Base-by-base conservation (phyloP, 2,329 filamentous ascomycete genomes). In the Cytospora leucostoma region DNA sequence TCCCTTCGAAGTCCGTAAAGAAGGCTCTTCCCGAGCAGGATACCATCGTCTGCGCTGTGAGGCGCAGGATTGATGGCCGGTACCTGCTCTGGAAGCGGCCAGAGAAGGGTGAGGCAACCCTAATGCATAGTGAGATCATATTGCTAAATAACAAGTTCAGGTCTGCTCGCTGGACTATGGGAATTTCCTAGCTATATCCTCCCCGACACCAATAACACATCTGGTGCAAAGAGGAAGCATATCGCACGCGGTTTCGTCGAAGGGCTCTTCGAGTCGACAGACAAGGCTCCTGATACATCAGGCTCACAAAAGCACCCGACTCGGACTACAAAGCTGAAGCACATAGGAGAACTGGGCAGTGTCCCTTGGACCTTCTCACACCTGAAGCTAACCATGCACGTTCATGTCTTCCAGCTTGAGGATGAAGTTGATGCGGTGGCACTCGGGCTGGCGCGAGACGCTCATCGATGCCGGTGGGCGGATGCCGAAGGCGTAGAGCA, bases 311-410 rank as follows among this genome's bases (percentile, higher is more conserved):
- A 49, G 10, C 15, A 53, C 49, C 33, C 7, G 33, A 7, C 54
- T 32, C 35, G 19, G 38, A 38, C 38, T n/a, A 32, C 35, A 13
- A 47, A 38, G 10, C 49, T 76, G 19, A 75, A 72, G 54, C 70
- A 80, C 51, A 65, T 74, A 0, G 72, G 71, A 0, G 80, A 82
- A 37, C 66, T 85, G n/a, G 83, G 80, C 0, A 81, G 74, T 51
- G 78, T 86, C 13, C 82, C 82, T 0, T 86, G 84, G 84, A 70
- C 82, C 7, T 86, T 85, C 65, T 85, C 83, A 0, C 84, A 86
- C 61, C 70, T 86, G 1, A 82, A 79, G 71, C 70, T 85, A 66
- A 82, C 78, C 1, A 86, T 85, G 84, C 81, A 85, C 65, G 83
- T 86, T 3, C 80, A 84, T 38, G 62, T 82, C 0, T 84, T 85